These are phyloP conservation scores for Monilinia vaccinii-corymbosi DNA, from an alignment of 2,329 filamentous ascomycete genomes.

Conservation along the genomic window DNA sequence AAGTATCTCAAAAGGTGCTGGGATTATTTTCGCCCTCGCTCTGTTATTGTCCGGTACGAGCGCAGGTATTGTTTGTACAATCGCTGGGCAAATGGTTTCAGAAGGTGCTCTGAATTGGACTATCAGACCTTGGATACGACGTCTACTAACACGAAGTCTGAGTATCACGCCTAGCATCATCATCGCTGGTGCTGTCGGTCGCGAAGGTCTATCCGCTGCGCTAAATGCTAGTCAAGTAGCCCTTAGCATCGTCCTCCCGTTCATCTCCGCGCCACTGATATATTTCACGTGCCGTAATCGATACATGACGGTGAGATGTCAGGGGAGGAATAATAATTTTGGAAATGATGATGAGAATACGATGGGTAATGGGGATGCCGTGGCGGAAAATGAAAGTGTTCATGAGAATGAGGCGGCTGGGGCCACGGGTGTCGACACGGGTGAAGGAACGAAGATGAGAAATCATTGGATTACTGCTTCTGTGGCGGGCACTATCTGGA, in stretches of 20 bases:
- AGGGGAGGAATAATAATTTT: not conserved
- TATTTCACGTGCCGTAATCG: slow-evolving; percentile 73
- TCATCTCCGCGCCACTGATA: slow-evolving; percentile 73
- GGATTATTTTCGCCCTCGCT: slow-evolving; percentile 75
- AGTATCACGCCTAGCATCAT: slow-evolving; percentile 77
- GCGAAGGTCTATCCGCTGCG: slow-evolving; percentile 58
- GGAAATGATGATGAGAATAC: not conserved
- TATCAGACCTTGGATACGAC: slow-evolving; percentile 66
- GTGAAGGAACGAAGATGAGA: slow-evolving; percentile 44
- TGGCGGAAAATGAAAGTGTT: not conserved
- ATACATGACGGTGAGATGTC: slow-evolving; percentile 55
- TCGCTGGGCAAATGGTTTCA: slow-evolving; percentile 80
- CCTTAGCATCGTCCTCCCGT: slow-evolving; percentile 69
- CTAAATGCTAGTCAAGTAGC: slow-evolving; percentile 71
- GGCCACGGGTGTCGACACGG: too few relatives aligned
- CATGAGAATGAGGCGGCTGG: not conserved
- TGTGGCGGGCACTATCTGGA: slow-evolving; percentile 65
- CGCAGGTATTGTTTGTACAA: slow-evolving; percentile 81
- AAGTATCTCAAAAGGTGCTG: slow-evolving; percentile 65
- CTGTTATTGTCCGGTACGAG: slow-evolving; percentile 71
- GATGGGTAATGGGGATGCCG: not conserved
- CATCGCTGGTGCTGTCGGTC: slow-evolving; percentile 71
- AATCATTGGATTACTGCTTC: slow-evolving; percentile 58
- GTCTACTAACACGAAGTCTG: slow-evolving; percentile 68
- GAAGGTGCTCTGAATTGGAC: slow-evolving; percentile 74